A percentile compares a stretch with the other conserved stretches of the same genome.
These are phyloP conservation scores for Trichocladium antarcticum DNA, from an alignment of 495 filamentous ascomycete genomes.

Conservation along the genomic window DNA sequence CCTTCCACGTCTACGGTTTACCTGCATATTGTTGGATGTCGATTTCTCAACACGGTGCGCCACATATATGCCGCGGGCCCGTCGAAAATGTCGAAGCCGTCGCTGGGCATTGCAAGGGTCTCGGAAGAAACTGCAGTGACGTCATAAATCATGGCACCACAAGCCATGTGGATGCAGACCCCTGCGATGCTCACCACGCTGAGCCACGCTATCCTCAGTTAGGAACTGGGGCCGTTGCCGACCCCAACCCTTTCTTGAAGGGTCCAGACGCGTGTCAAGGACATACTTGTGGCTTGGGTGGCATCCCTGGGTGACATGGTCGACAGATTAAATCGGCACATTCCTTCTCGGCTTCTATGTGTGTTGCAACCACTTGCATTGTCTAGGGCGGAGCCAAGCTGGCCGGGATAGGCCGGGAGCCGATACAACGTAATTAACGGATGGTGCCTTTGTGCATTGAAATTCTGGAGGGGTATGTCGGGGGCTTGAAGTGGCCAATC, in stretches of 20 bases:
- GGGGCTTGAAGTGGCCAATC: too few species aligned
- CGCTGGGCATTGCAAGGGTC: not conserved
- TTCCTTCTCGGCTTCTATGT: too few species aligned
- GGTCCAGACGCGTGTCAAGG: not conserved
- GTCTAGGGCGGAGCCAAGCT: not conserved
- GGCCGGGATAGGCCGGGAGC: not conserved
- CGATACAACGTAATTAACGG: too few species aligned
- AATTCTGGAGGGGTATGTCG: too few species aligned
- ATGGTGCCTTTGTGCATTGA: too few species aligned
- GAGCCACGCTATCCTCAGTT: not conserved
- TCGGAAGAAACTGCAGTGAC: conserved; percentile 5
- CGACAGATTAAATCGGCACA: not conserved
- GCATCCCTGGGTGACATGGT: too few species aligned
- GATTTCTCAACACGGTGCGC: too few species aligned
- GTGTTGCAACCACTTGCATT: not conserved
- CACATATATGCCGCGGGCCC: too few species aligned
- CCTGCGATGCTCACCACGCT: conserved; percentile 7
- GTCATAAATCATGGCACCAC: conserved; percentile 10
- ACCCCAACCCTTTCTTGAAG: not conserved
- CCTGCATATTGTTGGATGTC: too few species aligned
- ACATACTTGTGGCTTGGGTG: too few species aligned
- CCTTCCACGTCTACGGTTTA: too few species aligned
- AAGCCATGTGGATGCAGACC: conserved; percentile 5
- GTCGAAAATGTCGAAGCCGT: not conserved
- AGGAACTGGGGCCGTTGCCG: not conserved